Evolutionary conservation across 768 basidiomycete genomes (phyloP).

Genomic region (Tylopilus vinaceipallidus): DNA sequence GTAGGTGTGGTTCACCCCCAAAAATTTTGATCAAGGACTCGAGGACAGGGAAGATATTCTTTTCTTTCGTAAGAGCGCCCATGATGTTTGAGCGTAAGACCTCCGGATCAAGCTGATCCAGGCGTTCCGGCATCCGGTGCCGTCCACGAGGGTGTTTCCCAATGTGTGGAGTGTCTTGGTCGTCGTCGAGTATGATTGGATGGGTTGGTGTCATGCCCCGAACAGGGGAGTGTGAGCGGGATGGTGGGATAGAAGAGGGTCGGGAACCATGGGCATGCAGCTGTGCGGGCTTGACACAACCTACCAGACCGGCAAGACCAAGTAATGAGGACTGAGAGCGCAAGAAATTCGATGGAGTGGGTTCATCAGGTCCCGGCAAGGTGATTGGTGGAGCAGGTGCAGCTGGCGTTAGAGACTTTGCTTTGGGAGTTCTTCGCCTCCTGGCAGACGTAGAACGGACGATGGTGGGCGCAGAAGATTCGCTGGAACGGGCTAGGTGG

Average conservation of each 20-base stretch:
- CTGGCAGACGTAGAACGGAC: conserved; percentile 16
- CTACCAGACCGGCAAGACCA: conserved; percentile 70
- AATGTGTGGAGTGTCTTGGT: conserved; percentile 32
- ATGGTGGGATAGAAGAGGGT: conserved; percentile 31
- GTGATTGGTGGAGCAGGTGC: conserved; percentile 54
- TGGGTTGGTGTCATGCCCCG: conserved; percentile 56
- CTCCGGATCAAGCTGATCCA: conserved; percentile 37
- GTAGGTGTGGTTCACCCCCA: conserved; percentile 32
- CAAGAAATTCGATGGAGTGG: conserved; percentile 64
- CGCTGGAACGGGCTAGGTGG: conserved; percentile 5
- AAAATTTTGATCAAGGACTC: conserved; percentile 60
- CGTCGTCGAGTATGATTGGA: conserved; percentile 73
- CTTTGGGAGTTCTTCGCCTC: conserved; percentile 35
- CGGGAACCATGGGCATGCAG: conserved; percentile 11
- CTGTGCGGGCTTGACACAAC: conserved; percentile 55
- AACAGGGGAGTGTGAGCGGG: conserved; percentile 33
- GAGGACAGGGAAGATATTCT: conserved; percentile 65
- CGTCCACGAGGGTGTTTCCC: conserved; percentile 8
- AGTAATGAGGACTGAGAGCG: conserved; percentile 72
- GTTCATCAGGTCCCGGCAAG: conserved; percentile 60
- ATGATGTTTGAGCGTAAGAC: conserved; percentile 58
- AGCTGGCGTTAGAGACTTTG: conserved; percentile 43
- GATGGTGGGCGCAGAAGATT: conserved; percentile 9
- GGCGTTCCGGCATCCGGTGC: conserved; percentile 12
- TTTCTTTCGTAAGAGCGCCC: conserved; percentile 55